Evolutionary conservation across 345 rosid species (phyloP).

Genomic region (Litchi chinensis): DNA sequence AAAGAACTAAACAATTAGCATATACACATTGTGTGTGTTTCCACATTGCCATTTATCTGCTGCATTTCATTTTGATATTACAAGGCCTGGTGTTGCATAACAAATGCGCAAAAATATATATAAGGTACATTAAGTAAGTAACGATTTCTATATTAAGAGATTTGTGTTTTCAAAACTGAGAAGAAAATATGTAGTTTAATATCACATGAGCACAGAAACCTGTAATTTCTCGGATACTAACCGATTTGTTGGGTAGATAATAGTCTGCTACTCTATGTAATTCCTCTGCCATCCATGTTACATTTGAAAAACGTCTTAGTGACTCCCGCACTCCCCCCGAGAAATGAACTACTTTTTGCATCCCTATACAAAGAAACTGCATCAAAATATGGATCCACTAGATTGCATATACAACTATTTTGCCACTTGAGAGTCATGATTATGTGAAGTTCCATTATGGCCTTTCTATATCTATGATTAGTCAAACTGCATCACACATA

Average conservation of each 20-base stretch:
- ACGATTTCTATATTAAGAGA: not conserved
- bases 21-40: not conserved
- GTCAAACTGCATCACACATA: too few species aligned
- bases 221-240: conserved; percentile 38
- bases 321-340: conserved; percentile 91
- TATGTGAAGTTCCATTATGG: not conserved
- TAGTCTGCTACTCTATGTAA: conserved; percentile 78
- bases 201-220: not conserved
- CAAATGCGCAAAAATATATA: too few species aligned
- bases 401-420: not conserved
- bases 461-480: too few species aligned
- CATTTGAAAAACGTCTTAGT: conserved; percentile 76
- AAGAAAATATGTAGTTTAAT: not conserved
- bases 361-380: conserved; percentile 44
- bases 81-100: too few species aligned
- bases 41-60: too few species aligned
- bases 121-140: too few species aligned
- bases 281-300: conserved; percentile 97
- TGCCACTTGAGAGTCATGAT: not conserved
- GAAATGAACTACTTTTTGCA: conserved; percentile 74
- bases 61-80: too few species aligned
- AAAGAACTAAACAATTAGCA: not conserved
- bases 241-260: conserved; percentile 73
- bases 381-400: conserved; percentile 22
- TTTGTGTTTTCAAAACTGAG: not conserved